Evolutionary conservation across 257 asterid species (phyloP), one percentile per base, ranked within the genome.

Genomic region (Striga asiatica): DNA sequence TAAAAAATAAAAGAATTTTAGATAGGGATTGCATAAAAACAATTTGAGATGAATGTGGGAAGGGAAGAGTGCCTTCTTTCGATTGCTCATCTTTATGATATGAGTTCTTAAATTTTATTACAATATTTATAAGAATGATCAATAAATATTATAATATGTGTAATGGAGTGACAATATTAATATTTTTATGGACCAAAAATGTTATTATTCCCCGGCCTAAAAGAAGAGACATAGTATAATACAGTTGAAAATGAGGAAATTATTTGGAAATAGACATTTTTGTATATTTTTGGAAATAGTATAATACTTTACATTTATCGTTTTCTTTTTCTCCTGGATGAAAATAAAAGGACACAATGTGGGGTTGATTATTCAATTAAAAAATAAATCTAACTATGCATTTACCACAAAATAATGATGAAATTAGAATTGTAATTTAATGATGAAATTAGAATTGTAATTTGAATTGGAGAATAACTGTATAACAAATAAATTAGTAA

Each of bases 201-300:
- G 53, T 71, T 69, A 66, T 66, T 65, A 61, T 71, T 65, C 65
- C n/a, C 68, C 67, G 41, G 65, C 68, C 71, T 70, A 65, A 70
- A 65, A 59, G 50, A 25, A n/a, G 14, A n/a, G 16, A 6, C 0
- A 7, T 41, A n/a, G n/a, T n/a, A n/a, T n/a, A 58, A 25, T 63
- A 20, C 37, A 45, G 48, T 34, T 11, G 51, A 34, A 58, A 57
- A 57, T 4, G 60, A 67, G 58, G 35, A 29, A 29, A 5, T 29
- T 10, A 5, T 29, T 29, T 29, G 35, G 54, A 32, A 31, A 35
- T 47, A 25, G 50, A 60, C 48, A 32, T 8, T 41, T 31, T 22
- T 6, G 34, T 24, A 25, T 2, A 4, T 7, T 20, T 19, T 34
- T n/a, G n/a, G n/a, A n/a, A n/a, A n/a, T n/a, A n/a, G n/a, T n/a